Percentiles rank a stretch among this genome's conserved stretches.
Evolutionary conservation across 768 basidiomycete genomes (phyloP).

Genomic region (Podaxis mareebaensis): DNA sequence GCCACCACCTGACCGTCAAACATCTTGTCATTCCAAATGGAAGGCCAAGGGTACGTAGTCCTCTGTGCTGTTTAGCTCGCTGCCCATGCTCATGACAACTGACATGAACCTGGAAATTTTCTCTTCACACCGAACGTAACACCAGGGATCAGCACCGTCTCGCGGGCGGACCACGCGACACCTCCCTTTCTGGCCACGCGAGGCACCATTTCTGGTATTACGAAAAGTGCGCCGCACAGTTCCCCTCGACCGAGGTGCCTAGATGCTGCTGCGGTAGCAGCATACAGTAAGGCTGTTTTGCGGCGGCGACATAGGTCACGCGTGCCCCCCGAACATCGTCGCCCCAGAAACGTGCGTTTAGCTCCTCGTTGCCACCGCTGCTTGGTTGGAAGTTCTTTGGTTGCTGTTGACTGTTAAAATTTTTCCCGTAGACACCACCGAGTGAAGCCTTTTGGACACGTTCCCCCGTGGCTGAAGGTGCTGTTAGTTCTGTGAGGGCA

Average conservation of each 20-base stretch:
- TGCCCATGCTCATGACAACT: neutral
- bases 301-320: neutral
- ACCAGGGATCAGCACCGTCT: neutral
- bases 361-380: neutral
- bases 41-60: neutral
- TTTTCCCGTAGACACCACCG: neutral
- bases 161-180: neutral
- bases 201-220: neutral
- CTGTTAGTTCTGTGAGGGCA: neutral
- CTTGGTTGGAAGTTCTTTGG: neutral
- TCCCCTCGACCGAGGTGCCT: neutral
- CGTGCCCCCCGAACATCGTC: constrained; percentile 11
- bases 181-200: neutral
- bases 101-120: neutral
- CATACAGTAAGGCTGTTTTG: constrained; percentile 5
- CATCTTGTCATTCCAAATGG: neutral
- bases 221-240: constrained; percentile 4
- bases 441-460: constrained; percentile 4
- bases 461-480: neutral
- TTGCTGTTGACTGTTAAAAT: neutral
- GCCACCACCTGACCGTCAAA: neutral
- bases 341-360: neutral
- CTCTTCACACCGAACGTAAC: neutral
- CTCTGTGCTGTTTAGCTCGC: neutral
- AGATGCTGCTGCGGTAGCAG: neutral